Base-by-base conservation (phyloP, 306 rosid species). In the Acacia acuminata region DNA sequence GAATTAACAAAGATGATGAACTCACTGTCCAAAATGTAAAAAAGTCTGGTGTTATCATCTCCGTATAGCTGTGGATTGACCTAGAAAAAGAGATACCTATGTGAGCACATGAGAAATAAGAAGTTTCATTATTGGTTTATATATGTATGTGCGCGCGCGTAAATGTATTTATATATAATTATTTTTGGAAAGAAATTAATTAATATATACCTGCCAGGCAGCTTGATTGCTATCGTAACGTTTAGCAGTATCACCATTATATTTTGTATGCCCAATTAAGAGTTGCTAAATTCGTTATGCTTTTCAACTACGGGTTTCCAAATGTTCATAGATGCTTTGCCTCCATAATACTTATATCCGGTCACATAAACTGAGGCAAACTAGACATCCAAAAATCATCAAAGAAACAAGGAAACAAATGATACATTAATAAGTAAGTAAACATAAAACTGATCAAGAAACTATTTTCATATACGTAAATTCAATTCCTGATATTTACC, bases 141-240 rank as follows among this genome's bases (percentile, higher is more conserved):
- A 9, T 44, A 11, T 9, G 13, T 2, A 13, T 0, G 11, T 5
- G 8, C 8, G 42, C 3, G 47, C 27, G 13, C 3, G 14, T 44
- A 11, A 11, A 44, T 44, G 47, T 38, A 6, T 38, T 38, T 38
- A 38, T 38, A 38, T 38, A 38, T 38, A 38, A 38, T 38, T 0
- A 4, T 36, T 38, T 38, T 38, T 10, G n/a, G n/a, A 60, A 15
- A 61, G 40, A 51, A 43, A 2, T 61, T 83, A 67, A 38, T 83
- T 69, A 77, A 47, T 83, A 68, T 73, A 27, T 84, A 87, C 90
- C 90, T 89, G 92, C 90, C 90, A 87, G 76, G 90, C 92, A 40
- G 87, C 89, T 83, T 89, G 90, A 65, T 85, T 87, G 84, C 87
- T 85, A 47, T 87, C 85, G 69, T 85, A 84, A 87, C 83, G 88